Evolutionary conservation across 2,329 filamentous ascomycete genomes (phyloP), one percentile per base, ranked within the genome.

Genomic region (Talaromyces marneffei): DNA sequence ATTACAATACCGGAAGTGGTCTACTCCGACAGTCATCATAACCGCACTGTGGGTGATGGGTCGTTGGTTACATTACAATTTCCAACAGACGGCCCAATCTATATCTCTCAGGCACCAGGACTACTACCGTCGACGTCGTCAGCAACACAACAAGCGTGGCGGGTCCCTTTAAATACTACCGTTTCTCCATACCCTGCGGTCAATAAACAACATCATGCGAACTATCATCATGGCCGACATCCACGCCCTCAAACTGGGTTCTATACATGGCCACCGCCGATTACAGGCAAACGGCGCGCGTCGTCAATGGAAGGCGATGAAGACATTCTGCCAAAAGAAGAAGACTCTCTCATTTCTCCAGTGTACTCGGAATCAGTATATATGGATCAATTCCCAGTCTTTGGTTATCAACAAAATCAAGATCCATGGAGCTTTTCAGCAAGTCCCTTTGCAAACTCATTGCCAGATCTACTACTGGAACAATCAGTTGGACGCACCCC

Each of bases 401-500:
- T 35, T 7, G 37, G 23, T 16, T 62, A 62, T 56, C 14, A 27
- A 12, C 46, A 57, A n/a, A 62, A 40, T n/a, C 56, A 62, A 31
- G 29, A 56, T 31, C 18, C 39, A 9, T 63, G 61, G 61, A 35
- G 18, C 3, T 57, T 57, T 29, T n/a, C 50, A 10, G 54, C 56
- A 6, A 48, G 57, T 18, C 57, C 63, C 4, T 61, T 65, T 62
- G 61, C 63, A n/a, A 63, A 48, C 29, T 74, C 71, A 23, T 68
- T 75, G 10, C 73, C 73, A 8, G 74, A 76, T 37, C 63, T 74
- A n/a, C 68, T 76, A 18, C 64, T 74, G 18, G 70, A 72, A 39
- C 68, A 75, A 57, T 84, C 79, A 81, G 80, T 82, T 71, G 83
- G 72, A 78, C 88, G 74, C 78, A 86, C 90, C 63, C 85, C 88